phyloP scores from a whole-genome alignment of 805 yeast species.

The Saccharomycopsis sp. region DNA sequence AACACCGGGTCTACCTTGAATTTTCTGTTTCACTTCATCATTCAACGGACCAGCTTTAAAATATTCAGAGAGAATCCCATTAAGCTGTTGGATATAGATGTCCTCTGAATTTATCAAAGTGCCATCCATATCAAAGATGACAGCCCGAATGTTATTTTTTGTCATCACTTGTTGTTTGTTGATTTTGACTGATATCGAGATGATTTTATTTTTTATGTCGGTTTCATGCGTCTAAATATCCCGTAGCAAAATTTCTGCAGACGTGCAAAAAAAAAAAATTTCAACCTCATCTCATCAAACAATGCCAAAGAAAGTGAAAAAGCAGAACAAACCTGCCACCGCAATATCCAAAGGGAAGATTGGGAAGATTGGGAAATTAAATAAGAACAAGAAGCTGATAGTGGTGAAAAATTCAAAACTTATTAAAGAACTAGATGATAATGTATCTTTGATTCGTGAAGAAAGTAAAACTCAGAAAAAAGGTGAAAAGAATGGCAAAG shows the following conservation, averaged over 20 bases:
- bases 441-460: not conserved
- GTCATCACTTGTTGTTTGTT: not conserved
- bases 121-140: conserved; percentile 1
- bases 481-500: not conserved
- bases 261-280: too few species aligned
- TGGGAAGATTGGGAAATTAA: not conserved
- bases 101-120: not conserved
- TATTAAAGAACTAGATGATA: not conserved
- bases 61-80: not conserved
- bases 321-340: not conserved
- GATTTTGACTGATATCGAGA: not conserved
- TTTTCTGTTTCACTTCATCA: not conserved
- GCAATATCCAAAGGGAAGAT: not conserved
- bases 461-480: too few species aligned
- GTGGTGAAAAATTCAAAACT: not conserved
- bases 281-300: not conserved
- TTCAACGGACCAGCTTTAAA: not conserved
- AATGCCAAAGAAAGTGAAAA: not conserved
- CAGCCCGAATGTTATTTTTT: not conserved
- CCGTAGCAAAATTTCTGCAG: too few species aligned
- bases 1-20: not conserved
- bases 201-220: too few species aligned
- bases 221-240: not conserved
- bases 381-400: not conserved
- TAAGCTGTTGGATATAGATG: not conserved